Conservation (phyloP, 306 rosid genomes). For the Sicyos baderoa region DNA sequence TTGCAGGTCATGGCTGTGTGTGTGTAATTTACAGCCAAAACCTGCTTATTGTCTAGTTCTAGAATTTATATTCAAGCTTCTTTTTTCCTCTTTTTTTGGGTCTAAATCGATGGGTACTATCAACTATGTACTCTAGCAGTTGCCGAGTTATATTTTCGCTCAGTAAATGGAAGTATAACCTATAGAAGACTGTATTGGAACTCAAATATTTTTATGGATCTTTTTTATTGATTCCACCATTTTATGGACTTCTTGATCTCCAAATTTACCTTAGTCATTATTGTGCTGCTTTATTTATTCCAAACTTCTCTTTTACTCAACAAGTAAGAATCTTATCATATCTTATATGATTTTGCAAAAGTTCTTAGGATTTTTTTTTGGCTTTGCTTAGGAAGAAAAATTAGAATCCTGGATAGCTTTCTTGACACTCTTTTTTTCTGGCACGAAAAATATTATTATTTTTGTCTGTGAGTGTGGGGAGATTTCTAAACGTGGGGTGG, state of each 20-base stretch:
- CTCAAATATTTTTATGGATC: neutral
- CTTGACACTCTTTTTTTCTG: slow-evolving; percentile 1
- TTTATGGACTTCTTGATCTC: neutral
- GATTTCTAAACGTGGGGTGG: neutral
- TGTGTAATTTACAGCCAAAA: neutral
- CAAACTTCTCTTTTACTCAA: slow-evolving; percentile 12
- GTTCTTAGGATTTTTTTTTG: neutral
- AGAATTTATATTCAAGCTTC: slow-evolving; percentile 5
- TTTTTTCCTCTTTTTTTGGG: neutral
- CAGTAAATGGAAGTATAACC: neutral
- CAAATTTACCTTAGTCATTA: neutral
- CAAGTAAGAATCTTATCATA: slow-evolving; percentile 1
- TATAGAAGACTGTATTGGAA: neutral
- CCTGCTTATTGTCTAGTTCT: neutral
- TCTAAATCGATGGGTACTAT: neutral
- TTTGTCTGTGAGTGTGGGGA: neutral
- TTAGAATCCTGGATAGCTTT: slow-evolving; percentile 8
- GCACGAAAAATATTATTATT: neutral
- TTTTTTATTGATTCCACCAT: slow-evolving; percentile 3
- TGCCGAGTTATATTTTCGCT: neutral
- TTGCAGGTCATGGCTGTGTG: slow-evolving; percentile 3
- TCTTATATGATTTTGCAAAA: neutral
- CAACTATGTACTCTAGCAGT: neutral
- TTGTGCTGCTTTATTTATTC: slow-evolving; percentile 13
- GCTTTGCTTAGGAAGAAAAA: neutral